Base-by-base conservation (phyloP, 495 filamentous ascomycete species). In the Emericellopsis terricola region DNA sequence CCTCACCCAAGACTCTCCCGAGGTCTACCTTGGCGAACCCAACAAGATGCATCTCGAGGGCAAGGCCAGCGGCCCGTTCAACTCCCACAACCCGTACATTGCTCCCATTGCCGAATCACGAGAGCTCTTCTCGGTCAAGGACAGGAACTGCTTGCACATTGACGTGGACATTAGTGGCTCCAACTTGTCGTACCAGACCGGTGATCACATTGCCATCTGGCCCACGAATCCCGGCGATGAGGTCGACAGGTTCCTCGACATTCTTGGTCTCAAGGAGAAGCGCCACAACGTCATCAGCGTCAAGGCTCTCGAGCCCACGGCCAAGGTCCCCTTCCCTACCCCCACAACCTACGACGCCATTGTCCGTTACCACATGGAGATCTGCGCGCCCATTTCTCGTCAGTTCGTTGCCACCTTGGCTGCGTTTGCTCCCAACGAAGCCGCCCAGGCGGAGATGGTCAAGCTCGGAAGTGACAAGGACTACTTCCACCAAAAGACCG, bases 201-300 rank as follows among this genome's bases (percentile, higher is more conserved):
- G 89, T 47, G 89, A 99, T 50, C 89, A 99, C 58, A 77, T 99
- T 44, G 89, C 89, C 26, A 58, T 99, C 42, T 99, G 89, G 89
- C 89, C 89, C 9, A 94, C 86, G 10, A 99, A 99, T 52, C 67
- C 89, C 23, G 91, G 89, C 31, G 71, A 68, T 38, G 87, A 96
- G 54, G 87, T 94, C 16, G 81, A 94, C 46, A 75, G 83, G 24
- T 89, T 99, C 57, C 60, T 99, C 33, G 57, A 69, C 32, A 68
- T 92, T 36, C 68, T 92, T 34, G 82, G 71, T 34, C 69, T 96
- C 21, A 51, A 56, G 38, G 59, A 68, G 5, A 93, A 92, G 62
- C 75, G 77, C 33, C 62, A 94, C 56, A 66, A 60, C 9, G 89
- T 99, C 27, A 76, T 99, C 49, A 77, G 68, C 33, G 75, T 99